These are phyloP conservation scores for Chlorella sorokiniana DNA, from an alignment of 139 green algal species.

Conservation along the genomic window DNA sequence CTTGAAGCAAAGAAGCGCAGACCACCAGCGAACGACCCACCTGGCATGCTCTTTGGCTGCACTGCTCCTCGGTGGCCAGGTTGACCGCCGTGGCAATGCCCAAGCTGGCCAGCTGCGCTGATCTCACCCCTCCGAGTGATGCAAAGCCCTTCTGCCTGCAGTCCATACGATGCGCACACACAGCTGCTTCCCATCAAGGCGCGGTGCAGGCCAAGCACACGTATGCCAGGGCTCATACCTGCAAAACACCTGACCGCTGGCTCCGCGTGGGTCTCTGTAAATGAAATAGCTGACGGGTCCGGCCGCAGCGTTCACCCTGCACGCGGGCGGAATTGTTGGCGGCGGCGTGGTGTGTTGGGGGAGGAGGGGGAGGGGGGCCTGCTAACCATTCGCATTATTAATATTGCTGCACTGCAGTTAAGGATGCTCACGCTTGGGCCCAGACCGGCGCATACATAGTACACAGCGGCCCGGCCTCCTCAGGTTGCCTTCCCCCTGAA, in stretches of 20 bases:
- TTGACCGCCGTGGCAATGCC: neutral
- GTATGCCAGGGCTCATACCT: neutral
- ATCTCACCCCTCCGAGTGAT: neutral
- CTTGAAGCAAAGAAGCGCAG: neutral
- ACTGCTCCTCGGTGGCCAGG: conserved; percentile 8
- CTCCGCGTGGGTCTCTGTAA: neutral
- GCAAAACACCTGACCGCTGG: neutral
- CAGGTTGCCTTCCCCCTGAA: neutral
- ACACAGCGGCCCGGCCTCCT: neutral
- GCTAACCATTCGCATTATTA: no score
- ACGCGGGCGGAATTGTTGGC: neutral
- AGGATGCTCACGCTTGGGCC: no score
- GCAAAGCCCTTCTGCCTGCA: conserved; percentile 2
- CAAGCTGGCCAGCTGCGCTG: neutral
- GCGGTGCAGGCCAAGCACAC: neutral
- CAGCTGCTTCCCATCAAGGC: neutral
- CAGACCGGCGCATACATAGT: neutral
- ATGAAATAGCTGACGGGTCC: neutral
- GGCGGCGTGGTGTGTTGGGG: neutral
- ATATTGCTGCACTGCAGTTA: no score
- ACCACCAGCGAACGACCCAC: neutral
- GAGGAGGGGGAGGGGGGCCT: neutral
- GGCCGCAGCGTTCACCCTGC: neutral
- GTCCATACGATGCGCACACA: neutral
- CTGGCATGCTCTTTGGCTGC: neutral